These are phyloP conservation scores for Jaltomata sinuosa DNA, from an alignment of 257 asterid genomes.

Conservation along the genomic window DNA sequence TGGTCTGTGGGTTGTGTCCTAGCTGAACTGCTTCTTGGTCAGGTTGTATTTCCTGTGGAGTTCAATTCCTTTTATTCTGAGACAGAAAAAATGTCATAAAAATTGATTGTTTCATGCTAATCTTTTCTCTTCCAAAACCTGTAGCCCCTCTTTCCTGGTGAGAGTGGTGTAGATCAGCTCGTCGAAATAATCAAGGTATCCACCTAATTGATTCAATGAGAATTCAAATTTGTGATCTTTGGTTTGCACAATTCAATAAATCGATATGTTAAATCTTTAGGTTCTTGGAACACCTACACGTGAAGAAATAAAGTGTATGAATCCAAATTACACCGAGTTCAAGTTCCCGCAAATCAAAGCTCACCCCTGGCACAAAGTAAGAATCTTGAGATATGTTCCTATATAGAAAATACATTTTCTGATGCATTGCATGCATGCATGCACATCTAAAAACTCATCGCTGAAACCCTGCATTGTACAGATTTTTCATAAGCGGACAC, in stretches of 20 bases:
- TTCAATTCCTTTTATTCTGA: background rate
- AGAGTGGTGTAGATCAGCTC: slow-evolving; percentile 86
- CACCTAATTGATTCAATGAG: background rate
- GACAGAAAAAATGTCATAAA: background rate
- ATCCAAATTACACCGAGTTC: slow-evolving; percentile 81
- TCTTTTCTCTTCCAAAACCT: background rate
- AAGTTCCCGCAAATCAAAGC: slow-evolving; percentile 87
- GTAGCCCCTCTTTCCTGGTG: slow-evolving; percentile 85
- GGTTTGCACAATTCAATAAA: background rate
- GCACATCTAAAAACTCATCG: background rate
- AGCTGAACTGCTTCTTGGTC: slow-evolving; percentile 85
- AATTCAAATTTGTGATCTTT: background rate
- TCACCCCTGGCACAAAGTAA: slow-evolving; percentile 89
- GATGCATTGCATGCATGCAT: background rate
- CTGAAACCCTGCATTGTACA: background rate
- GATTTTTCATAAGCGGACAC: slow-evolving; percentile 78
- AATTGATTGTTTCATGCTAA: background rate
- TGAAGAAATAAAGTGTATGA: slow-evolving; percentile 85
- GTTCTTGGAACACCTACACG: slow-evolving; percentile 88
- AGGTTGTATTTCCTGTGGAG: slow-evolving; percentile 28
- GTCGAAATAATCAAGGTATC: slow-evolving; percentile 78
- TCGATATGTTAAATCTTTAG: slow-evolving; percentile 15
- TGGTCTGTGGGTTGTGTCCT: slow-evolving; percentile 95
- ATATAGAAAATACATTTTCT: background rate
- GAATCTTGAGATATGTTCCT: background rate